phyloP scores from a whole-genome alignment of 2,329 filamentous ascomycete species.

The Teratosphaeria nubilosa region DNA sequence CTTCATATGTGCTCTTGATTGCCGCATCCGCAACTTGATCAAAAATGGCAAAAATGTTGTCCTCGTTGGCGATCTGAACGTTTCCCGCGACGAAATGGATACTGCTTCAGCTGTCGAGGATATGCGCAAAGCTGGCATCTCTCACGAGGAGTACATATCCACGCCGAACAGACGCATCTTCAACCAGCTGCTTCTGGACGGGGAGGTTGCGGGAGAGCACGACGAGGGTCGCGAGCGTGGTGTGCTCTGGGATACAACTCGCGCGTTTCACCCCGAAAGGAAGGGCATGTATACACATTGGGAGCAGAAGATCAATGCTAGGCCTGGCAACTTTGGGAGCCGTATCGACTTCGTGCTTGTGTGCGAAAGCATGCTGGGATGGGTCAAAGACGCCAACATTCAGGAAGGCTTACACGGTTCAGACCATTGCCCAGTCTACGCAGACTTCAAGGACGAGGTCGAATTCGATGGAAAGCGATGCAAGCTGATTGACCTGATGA shows the following conservation, averaged over 20 bases:
- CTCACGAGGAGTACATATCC: conserved; percentile 61
- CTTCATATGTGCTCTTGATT: conserved; percentile 72
- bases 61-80: conserved; percentile 81
- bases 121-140: conserved; percentile 59
- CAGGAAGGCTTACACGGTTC: conserved; percentile 90
- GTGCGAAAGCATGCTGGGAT: conserved; percentile 64
- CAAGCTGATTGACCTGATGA: conserved; percentile 61
- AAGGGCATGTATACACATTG: conserved; percentile 94
- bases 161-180: conserved; percentile 65
- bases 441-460: conserved; percentile 57
- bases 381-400: conserved; percentile 74
- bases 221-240: conserved; percentile 61
- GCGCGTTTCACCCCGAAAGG: conserved; percentile 68
- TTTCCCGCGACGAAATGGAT: conserved; percentile 59
- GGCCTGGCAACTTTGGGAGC: conserved; percentile 87
- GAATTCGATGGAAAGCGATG: conserved; percentile 35
- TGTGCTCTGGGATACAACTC: conserved; percentile 73
- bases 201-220: conserved; percentile 54
- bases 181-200: conserved; percentile 73
- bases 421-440: conserved; percentile 92
- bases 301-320: conserved; percentile 89
- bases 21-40: conserved; percentile 72
- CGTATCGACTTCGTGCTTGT: conserved; percentile 92
- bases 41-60: conserved; percentile 75
- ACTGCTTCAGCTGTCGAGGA: conserved; percentile 63